Conservation (phyloP, 257 asterid species). For the Nicotiana paniculata region DNA sequence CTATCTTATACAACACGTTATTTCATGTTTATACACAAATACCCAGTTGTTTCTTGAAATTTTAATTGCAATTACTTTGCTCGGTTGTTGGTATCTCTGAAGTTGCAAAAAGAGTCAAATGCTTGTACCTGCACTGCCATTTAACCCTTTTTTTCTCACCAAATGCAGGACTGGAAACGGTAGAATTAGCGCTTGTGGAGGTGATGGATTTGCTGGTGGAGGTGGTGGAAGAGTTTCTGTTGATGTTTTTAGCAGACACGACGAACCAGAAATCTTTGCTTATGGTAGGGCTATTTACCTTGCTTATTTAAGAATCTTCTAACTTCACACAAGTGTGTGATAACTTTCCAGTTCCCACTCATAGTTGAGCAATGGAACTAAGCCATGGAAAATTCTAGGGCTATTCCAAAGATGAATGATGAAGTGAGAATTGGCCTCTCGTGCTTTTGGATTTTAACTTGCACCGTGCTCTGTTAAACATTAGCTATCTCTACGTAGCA, state of each 20-base stretch:
- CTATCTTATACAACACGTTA: not conserved
- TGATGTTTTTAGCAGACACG: conserved; percentile 93
- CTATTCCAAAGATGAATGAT: not conserved
- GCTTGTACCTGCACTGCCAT: not conserved
- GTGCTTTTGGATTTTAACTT: not conserved
- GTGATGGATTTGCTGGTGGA: conserved; percentile 93
- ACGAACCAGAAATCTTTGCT: conserved; percentile 65
- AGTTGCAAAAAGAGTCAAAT: not conserved
- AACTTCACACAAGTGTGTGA: not conserved
- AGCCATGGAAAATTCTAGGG: not conserved
- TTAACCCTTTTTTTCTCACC: conserved; percentile 17
- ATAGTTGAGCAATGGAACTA: not conserved
- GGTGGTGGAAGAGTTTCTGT: conserved; percentile 96
- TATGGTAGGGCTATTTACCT: conserved; percentile 46
- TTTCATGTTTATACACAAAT: not conserved
- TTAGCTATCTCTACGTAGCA: not conserved
- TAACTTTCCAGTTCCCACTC: not conserved
- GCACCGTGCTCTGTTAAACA: not conserved
- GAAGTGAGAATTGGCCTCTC: not conserved
- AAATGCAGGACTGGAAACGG: conserved; percentile 91
- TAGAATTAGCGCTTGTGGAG: conserved; percentile 84
- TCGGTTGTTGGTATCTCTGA: not conserved
- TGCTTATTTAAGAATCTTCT: not conserved
- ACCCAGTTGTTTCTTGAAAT: not conserved
- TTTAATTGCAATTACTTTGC: not conserved